Percentiles rank a stretch among this genome's conserved stretches.
phyloP scores from a whole-genome alignment of 805 yeast species.

The Metschnikowia koreensis region DNA sequence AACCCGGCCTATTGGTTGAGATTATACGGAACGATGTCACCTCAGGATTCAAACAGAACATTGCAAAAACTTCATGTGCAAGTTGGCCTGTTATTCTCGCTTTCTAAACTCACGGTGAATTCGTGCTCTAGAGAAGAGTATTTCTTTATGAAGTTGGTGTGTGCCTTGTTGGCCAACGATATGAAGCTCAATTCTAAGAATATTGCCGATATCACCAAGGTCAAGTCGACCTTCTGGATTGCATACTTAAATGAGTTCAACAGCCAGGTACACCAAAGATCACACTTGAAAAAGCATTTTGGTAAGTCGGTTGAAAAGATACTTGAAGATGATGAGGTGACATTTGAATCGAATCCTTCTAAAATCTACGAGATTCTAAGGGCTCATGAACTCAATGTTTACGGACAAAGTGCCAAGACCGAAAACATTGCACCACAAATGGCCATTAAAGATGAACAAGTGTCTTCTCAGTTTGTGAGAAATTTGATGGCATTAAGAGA shows the following conservation, averaged over 20 bases:
- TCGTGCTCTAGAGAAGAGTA: conserved; percentile 65
- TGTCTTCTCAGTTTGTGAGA: conserved; percentile 63
- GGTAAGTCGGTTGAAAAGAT: conserved; percentile 39
- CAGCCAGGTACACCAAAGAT: conserved; percentile 49
- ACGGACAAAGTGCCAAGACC: conserved; percentile 35
- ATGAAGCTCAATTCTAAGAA: conserved; percentile 28
- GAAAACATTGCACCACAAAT: conserved; percentile 48
- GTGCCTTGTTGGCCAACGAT: conserved; percentile 43
- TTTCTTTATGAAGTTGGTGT: conserved; percentile 58
- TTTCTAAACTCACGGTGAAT: conserved; percentile 27
- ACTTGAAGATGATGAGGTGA: conserved; percentile 49
- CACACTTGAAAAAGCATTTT: conserved; percentile 38
- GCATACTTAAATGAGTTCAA: conserved; percentile 42
- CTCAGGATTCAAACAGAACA: conserved; percentile 12
- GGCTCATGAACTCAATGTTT: conserved; percentile 33
- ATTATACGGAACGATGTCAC: conserved; percentile 41
- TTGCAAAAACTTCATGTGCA: conserved; percentile 24
- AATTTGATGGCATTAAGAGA: conserved; percentile 78
- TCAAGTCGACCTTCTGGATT: conserved; percentile 43
- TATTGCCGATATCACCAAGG: conserved; percentile 40
- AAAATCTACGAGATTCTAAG: conserved; percentile 47
- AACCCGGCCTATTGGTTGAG: conserved; percentile 70
- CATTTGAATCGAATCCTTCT: conserved; percentile 80
- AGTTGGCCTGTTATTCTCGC: conserved; percentile 30
- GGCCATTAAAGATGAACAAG: conserved; percentile 80